A percentile compares a stretch with the other conserved stretches of the same genome.
Conservation (phyloP, 768 basidiomycete genomes). For the Leccinum uliginosum region DNA sequence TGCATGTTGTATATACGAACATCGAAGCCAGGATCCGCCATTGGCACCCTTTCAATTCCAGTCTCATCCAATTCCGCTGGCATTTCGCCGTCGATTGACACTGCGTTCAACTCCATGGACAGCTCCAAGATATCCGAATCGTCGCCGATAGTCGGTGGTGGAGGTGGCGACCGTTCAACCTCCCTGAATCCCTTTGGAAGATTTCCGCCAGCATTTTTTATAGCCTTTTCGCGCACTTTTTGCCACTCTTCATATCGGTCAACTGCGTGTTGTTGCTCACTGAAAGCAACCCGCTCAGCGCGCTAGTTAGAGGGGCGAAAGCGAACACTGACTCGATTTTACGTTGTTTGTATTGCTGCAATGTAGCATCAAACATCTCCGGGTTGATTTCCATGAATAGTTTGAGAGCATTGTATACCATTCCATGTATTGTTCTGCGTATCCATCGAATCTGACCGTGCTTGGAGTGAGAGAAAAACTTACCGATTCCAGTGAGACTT, state of each 20-base stretch:
- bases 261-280: constrained; percentile 85
- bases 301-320: background rate
- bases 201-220: constrained; percentile 65
- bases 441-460: constrained; percentile 8
- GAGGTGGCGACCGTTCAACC: constrained; percentile 67
- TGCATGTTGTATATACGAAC: constrained; percentile 44
- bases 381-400: constrained; percentile 99
- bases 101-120: constrained; percentile 83
- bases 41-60: constrained; percentile 84
- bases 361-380: constrained; percentile 88
- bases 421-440: constrained; percentile 91
- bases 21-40: constrained; percentile 87
- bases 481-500: constrained; percentile 99
- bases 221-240: constrained; percentile 71
- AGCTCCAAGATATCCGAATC: constrained; percentile 86
- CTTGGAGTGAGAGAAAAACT: constrained; percentile 25
- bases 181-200: constrained; percentile 70
- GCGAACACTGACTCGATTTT: constrained; percentile 67
- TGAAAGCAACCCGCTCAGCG: constrained; percentile 29
- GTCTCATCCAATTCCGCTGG: constrained; percentile 71
- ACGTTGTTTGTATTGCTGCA: constrained; percentile 89
- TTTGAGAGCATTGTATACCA: constrained; percentile 98
- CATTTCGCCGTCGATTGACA: constrained; percentile 65
- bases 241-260: constrained; percentile 89
- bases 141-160: constrained; percentile 70